Base-by-base conservation (phyloP, 179 eudicot genomes). In the Amaranthus tricolor region DNA sequence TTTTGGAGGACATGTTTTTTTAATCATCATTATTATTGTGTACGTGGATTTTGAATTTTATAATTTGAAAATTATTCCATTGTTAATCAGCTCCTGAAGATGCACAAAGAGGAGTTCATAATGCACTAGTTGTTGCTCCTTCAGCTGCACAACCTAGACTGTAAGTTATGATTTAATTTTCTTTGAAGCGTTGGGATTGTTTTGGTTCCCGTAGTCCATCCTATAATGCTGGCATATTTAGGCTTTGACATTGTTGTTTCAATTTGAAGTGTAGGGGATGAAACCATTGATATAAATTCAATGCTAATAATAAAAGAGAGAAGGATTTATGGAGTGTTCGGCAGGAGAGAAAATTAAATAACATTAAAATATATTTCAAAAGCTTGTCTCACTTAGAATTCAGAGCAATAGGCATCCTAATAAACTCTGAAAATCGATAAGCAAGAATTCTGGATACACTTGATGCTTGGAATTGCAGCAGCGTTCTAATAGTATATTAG, bases 111-210 rank as follows among this genome's bases (percentile, higher is more conserved):
- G 89, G 85, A 24, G 53, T 68, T 83, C 88, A 74, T 66, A 86
- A 87, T 81, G 92, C 89, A 78, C 66, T 95, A 21, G 86, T 79
- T 63, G 81, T 84, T 73, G 87, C 84, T 78, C 90, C 84, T 78
- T 89, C 99, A 20, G 71, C 90, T n/a, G 68, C 80, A 24, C 93
- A 83, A 48, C 76, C 89, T n/a, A 89, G 84, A 80, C 47, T 66
- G 96, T 94, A 82, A 4, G 96, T 81, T 44, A 65, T 65, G 17
- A 16, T 43, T 14, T 75, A 1, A 55, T 15, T 43, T 48, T 58
- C 17, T 43, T 50, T 64, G 17, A 31, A 31, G 40, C 40, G 40
- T 31, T 31, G 40, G 31, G 31, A 24, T 24, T 31, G 40, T 31
- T 31, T 31, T 31, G 40, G 40, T 31, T 31, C 40, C 40, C 40